Conservation (phyloP, 73 alveolate genomes). For the Symbiodinium pilosum region DNA sequence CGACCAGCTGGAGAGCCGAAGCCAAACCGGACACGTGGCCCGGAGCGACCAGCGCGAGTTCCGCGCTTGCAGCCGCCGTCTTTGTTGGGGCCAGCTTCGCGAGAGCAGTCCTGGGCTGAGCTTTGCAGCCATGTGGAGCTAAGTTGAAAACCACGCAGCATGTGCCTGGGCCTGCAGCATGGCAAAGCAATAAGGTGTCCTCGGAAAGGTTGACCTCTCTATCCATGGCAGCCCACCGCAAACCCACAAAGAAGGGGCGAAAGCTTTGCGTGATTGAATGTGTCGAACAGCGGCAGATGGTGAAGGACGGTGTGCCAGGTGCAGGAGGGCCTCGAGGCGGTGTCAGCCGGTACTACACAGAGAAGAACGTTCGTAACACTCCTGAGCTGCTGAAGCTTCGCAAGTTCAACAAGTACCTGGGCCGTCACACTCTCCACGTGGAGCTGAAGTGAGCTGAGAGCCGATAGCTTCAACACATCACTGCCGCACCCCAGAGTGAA, state of each 20-base stretch:
- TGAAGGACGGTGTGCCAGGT: conserved; percentile 87
- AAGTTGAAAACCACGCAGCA: too few relatives aligned
- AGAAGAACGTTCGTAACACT: conserved; percentile 93
- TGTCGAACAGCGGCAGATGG: conserved; percentile 87
- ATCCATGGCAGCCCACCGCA: conserved; percentile 92
- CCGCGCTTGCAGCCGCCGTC: not conserved
- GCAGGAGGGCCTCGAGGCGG: conserved; percentile 92
- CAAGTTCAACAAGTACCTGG: conserved; percentile 90
- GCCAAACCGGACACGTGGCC: not conserved
- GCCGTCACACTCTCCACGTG: conserved; percentile 91
- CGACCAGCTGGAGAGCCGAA: not conserved
- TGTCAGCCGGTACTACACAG: conserved; percentile 86
- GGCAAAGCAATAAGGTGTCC: not conserved
- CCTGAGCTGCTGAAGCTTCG: conserved; percentile 87
- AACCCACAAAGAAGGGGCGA: conserved; percentile 92
- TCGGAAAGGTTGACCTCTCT: conserved; percentile 10
- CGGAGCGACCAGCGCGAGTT: not conserved
- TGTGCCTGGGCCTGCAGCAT: too few relatives aligned
- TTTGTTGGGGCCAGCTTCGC: conserved; percentile 7
- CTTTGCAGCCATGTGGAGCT: not conserved
- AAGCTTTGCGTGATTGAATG: conserved; percentile 74
- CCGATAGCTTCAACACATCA: too few relatives aligned
- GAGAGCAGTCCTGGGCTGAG: not conserved
- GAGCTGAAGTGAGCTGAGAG: conserved; percentile 92
- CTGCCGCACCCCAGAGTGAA: too few relatives aligned